Conservation (phyloP, 2,329 filamentous ascomycete species). For the Botryotinia convoluta region DNA sequence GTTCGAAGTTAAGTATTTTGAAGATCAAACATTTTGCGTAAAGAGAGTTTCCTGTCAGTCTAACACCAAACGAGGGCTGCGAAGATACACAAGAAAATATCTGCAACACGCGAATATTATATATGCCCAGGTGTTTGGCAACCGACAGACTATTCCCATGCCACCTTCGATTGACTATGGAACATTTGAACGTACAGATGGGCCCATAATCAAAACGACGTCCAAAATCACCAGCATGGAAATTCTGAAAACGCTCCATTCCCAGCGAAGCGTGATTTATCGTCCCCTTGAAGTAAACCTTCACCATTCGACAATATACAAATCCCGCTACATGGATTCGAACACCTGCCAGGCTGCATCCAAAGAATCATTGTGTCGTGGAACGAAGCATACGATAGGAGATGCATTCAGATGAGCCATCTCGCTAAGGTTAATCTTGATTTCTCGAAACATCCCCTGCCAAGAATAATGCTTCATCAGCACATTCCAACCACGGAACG, state of each 20-base stretch:
- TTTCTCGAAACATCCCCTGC: not conserved
- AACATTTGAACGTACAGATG: not conserved
- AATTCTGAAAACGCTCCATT: not conserved
- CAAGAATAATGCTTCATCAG: not conserved
- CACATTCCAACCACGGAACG: not conserved
- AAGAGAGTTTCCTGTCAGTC: too few relatives aligned
- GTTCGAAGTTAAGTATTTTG: too few relatives aligned
- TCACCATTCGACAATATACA: not conserved
- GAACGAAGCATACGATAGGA: not conserved
- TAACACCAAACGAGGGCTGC: too few relatives aligned
- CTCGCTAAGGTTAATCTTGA: not conserved
- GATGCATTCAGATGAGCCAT: not conserved
- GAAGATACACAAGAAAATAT: too few relatives aligned
- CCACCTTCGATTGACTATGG: not conserved
- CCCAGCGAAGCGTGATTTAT: accelerated
- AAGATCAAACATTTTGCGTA: too few relatives aligned
- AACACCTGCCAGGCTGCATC: not conserved
- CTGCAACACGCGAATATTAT: not conserved
- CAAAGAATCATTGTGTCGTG: not conserved
- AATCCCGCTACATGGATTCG: not conserved
- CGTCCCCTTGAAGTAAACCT: not conserved
- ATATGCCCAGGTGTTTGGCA: not conserved
- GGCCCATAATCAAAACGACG: not conserved
- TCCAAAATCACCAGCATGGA: not conserved
- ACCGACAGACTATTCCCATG: not conserved